phyloP scores from a whole-genome alignment of 208 protist genomes.

The Naegleria gruberi region DNA sequence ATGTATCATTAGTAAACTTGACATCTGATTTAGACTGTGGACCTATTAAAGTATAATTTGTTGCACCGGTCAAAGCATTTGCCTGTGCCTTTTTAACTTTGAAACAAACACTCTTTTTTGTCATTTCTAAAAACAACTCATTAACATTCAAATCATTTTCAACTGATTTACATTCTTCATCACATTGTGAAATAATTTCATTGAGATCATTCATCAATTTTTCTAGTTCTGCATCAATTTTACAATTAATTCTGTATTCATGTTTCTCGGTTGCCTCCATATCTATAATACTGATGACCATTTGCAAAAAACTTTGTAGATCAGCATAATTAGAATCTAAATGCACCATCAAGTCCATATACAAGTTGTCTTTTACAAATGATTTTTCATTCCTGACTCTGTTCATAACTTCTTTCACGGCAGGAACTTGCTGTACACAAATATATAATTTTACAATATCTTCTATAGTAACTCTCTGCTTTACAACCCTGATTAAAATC shows the following conservation, averaged over 20 bases:
- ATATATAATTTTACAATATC: slow-evolving; percentile 24
- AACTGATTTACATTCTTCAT: not conserved
- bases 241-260: slow-evolving; percentile 37
- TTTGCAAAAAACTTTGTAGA: not conserved
- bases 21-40: slow-evolving; percentile 79
- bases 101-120: not conserved
- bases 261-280: slow-evolving; percentile 19
- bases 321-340: not conserved
- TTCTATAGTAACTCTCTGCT: slow-evolving; percentile 43
- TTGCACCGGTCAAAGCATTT: not conserved
- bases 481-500: slow-evolving; percentile 77
- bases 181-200: slow-evolving; percentile 14
- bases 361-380: not conserved
- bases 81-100: not conserved
- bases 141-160: slow-evolving; percentile 20
- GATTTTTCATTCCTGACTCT: not conserved
- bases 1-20: slow-evolving; percentile 63
- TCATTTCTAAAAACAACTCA: not conserved
- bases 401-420: not conserved
- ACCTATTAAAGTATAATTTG: slow-evolving; percentile 38
- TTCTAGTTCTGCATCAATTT: slow-evolving; percentile 29
- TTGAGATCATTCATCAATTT: not conserved
- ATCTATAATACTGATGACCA: slow-evolving; percentile 28
- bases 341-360: not conserved
- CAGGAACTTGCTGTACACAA: not conserved